Evolutionary conservation across 202 grass and related monocot genomes (phyloP), one percentile per base, ranked within the genome.

Genomic region (Alloteropsis angusta): DNA sequence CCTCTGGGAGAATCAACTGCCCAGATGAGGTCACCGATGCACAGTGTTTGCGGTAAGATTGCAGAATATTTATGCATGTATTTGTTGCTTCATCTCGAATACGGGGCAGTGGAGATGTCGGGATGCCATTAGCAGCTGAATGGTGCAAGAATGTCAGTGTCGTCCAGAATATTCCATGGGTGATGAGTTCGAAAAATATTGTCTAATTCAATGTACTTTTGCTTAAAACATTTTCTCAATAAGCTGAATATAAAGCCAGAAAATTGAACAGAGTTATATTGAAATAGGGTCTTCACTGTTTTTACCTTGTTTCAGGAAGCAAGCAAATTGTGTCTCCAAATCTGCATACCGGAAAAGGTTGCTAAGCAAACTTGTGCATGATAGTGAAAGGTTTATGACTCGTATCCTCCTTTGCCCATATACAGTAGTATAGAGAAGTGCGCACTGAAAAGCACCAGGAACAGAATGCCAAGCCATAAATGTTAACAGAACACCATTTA

Each of bases 301-400:
- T 86, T 88, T 94, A 97, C 94, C 94, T 90, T 98, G 95, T 79
- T 98, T 98, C 41, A 98, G 71, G 79, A 97, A 72, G 70, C 83
- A 87, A 17, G 91, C 80, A 86, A 98, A 94, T 65, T 98, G 95
- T 71, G 89, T 88, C 78, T 98, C 91, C 78, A 90, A 83, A 79
- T 98, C 95, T 83, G 95, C 95, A 80, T 85, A 88, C 18, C 92
- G 87, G 78, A 98, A 98, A 72, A 98, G 89, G 63, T 81, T 94
- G 74, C 83, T 88, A 30, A 93, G 95, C 60, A 81, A 84, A 85
- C 34, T 90, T 60, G 95, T 90, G 81, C 95, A 98, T 35, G 89
- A 82, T 65, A 98, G 92, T 25, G 95, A 98, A 9, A 98, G 79
- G 71, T 97, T 97, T 74, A 97, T 88, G 41, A 97, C 87, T 64